These are phyloP conservation scores for Ophiocordyceps australis DNA, from an alignment of 2,329 filamentous ascomycete species.

Conservation along the genomic window DNA sequence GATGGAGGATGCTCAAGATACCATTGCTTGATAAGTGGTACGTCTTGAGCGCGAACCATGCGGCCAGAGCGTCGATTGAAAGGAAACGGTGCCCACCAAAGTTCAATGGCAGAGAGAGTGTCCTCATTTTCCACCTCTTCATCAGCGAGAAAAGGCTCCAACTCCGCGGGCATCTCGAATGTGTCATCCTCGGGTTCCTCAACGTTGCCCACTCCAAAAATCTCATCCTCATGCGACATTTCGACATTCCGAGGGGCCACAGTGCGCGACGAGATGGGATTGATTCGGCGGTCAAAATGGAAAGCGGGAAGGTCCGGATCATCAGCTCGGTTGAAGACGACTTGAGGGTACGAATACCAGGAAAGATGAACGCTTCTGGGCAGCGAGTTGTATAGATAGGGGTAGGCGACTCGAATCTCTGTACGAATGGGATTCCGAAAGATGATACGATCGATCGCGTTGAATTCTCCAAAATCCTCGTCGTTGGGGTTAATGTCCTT, in stretches of 20 bases:
- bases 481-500: slow-evolving; percentile 98
- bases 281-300: slow-evolving; percentile 95
- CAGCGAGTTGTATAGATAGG: slow-evolving; percentile 89
- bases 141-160: slow-evolving; percentile 78
- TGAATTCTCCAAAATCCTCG: slow-evolving; percentile 98
- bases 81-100: slow-evolving; percentile 97
- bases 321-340: slow-evolving; percentile 77
- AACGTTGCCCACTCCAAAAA: slow-evolving; percentile 69
- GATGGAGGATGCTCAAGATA: slow-evolving; percentile 90
- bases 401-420: slow-evolving; percentile 87
- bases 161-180: slow-evolving; percentile 63
- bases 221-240: slow-evolving; percentile 78
- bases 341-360: slow-evolving; percentile 87
- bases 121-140: slow-evolving; percentile 80
- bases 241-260: slow-evolving; percentile 91
- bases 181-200: slow-evolving; percentile 60
- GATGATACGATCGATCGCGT: slow-evolving; percentile 97
- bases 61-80: slow-evolving; percentile 86
- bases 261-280: slow-evolving; percentile 88
- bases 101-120: slow-evolving; percentile 74
- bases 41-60: slow-evolving; percentile 95
- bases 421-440: slow-evolving; percentile 91
- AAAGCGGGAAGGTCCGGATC: slow-evolving; percentile 85
- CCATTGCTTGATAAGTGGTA: slow-evolving; percentile 94
- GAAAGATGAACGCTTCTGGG: slow-evolving; percentile 84